These are phyloP conservation scores for Salix brachista DNA, from an alignment of 345 rosid genomes.

Conservation along the genomic window DNA sequence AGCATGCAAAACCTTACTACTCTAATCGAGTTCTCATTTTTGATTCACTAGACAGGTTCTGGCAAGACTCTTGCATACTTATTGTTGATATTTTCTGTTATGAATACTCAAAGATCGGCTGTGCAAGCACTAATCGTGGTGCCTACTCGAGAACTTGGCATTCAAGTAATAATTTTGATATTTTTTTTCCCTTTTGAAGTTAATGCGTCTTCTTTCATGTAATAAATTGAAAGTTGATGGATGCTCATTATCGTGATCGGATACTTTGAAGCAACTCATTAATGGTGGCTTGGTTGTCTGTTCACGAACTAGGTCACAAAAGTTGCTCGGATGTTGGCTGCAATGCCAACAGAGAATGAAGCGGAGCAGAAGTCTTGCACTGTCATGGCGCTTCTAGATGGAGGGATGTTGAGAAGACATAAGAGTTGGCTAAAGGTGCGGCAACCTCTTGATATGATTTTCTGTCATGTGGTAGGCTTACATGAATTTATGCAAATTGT, in stretches of 20 bases:
- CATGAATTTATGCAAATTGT: not conserved
- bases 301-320: slow-evolving; percentile 54
- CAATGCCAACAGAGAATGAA: slow-evolving; percentile 42
- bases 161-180: slow-evolving; percentile 54
- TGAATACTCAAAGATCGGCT: slow-evolving; percentile 63
- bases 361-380: slow-evolving; percentile 52
- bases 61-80: slow-evolving; percentile 91
- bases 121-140: slow-evolving; percentile 85
- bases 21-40: slow-evolving; percentile 21
- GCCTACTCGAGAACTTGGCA: slow-evolving; percentile 90
- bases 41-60: slow-evolving; percentile 73
- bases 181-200: not conserved
- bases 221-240: not conserved
- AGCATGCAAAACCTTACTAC: not conserved
- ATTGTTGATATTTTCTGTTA: slow-evolving; percentile 56
- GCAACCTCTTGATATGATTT: not conserved
- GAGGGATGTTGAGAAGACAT: slow-evolving; percentile 77
- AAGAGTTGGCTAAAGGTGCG: slow-evolving; percentile 86
- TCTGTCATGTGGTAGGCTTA: not conserved
- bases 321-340: slow-evolving; percentile 76
- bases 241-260: not conserved
- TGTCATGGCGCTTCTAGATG: slow-evolving; percentile 88
- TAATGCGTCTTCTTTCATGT: not conserved
- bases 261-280: not conserved
- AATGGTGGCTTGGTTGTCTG: slow-evolving; percentile 2